A percentile compares a stretch with the other conserved stretches of the same genome.
Conservation (phyloP, 2,329 filamentous ascomycete species). For the Sporothrix schenckii region DNA sequence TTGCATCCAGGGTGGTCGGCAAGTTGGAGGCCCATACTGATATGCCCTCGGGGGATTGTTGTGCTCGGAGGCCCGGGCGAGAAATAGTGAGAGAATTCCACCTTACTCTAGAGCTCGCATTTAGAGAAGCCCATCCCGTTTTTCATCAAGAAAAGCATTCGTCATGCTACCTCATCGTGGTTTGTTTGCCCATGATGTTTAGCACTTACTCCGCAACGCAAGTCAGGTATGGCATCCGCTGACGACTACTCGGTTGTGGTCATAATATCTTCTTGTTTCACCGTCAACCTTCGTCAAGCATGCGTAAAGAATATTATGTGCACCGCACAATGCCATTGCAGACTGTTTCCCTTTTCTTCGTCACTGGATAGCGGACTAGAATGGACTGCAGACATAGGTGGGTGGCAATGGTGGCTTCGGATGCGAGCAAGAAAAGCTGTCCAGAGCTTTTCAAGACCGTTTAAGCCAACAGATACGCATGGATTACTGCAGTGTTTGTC, state of each 20-base stretch:
- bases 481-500: background rate
- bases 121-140: background rate
- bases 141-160: no score
- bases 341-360: background rate
- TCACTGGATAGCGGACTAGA: background rate
- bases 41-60: background rate
- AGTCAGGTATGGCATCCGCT: background rate
- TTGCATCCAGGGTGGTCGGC: background rate
- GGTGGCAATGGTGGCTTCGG: background rate
- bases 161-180: no score
- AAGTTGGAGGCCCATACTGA: background rate
- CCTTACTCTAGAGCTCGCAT: background rate
- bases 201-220: background rate
- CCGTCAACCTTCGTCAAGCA: background rate
- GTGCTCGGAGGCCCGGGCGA: background rate
- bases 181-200: no score
- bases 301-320: background rate
- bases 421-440: constrained; percentile 1
- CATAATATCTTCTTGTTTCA: background rate
- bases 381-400: background rate
- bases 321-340: no score
- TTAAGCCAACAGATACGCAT: constrained; percentile 15
- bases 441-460: background rate
- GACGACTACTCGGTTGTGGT: background rate
- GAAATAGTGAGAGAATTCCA: background rate